Conservation (phyloP, 176 grass and related monocot species). For the Olyra latifolia region DNA sequence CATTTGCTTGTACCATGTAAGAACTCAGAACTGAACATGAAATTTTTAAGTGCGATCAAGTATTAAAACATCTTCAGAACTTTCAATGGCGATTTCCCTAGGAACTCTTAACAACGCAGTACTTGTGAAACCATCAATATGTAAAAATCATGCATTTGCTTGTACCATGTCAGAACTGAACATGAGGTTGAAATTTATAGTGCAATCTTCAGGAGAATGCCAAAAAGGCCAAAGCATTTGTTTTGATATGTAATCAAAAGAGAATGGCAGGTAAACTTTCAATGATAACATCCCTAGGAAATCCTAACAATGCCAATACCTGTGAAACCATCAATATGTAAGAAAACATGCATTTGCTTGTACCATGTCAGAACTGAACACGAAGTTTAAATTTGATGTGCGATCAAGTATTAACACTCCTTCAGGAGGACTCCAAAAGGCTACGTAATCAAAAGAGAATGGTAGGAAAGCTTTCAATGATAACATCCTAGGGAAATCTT, state of each 20-base stretch:
- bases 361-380: not conserved
- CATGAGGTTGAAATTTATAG: not conserved
- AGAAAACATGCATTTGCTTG: not conserved
- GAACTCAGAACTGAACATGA: not conserved
- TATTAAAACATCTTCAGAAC: not conserved
- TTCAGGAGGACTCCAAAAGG: slow-evolving; percentile 1
- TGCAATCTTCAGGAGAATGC: not conserved
- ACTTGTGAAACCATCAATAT: not conserved
- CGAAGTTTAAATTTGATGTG: not conserved
- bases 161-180: not conserved
- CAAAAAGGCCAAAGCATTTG: slow-evolving; percentile 12
- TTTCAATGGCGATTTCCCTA: no score
- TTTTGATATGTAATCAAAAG: slow-evolving; percentile 9
- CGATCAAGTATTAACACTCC: not conserved
- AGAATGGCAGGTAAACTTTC: not conserved
- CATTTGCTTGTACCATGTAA: not conserved
- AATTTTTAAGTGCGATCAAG: not conserved
- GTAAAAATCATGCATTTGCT: not conserved
- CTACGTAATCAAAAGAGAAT: not conserved
- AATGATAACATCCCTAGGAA: not conserved
- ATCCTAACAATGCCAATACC: not conserved
- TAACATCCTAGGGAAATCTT: not conserved
- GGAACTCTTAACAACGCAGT: no score
- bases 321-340: not conserved
- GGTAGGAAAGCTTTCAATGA: not conserved